A percentile compares a stretch with the other conserved stretches of the same genome.
Evolutionary conservation across 371 early-diverging fungal species (phyloP).

Genomic region (Lichtheimia ornata): DNA sequence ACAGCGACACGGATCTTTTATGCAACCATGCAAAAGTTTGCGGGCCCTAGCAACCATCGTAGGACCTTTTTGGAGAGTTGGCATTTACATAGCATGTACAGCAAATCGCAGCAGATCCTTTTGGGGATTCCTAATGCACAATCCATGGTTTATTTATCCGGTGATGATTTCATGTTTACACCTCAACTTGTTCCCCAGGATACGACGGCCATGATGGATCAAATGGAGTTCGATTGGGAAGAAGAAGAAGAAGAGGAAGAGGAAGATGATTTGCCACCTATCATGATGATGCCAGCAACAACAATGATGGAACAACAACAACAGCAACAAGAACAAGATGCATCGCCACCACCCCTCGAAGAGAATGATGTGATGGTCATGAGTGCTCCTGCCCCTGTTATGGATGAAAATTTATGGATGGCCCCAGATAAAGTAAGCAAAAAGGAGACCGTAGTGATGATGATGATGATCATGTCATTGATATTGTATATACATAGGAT

Average conservation of each 20-base stretch:
- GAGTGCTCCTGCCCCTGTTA: constrained; percentile 20
- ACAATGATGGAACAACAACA: not conserved
- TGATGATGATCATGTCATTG: not conserved
- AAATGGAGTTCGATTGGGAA: constrained; percentile 19
- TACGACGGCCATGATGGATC: not conserved
- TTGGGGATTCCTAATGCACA: constrained; percentile 37
- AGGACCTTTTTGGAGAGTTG: constrained; percentile 42
- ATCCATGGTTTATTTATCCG: constrained; percentile 41
- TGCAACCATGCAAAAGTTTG: constrained; percentile 48
- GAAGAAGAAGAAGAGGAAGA: constrained; percentile 13
- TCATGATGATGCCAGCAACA: not conserved
- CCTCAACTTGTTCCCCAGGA: constrained; percentile 35
- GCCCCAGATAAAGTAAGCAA: constrained; percentile 2
- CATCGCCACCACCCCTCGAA: not conserved
- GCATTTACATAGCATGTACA: constrained; percentile 50
- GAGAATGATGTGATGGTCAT: constrained; percentile 23
- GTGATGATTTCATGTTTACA: constrained; percentile 52
- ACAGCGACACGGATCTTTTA: constrained; percentile 44
- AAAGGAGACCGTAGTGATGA: not conserved
- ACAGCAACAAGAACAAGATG: not conserved
- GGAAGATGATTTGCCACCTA: constrained; percentile 1
- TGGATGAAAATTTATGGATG: constrained; percentile 22
- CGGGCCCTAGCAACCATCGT: constrained; percentile 24
- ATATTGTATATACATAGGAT: not conserved
- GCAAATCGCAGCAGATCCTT: constrained; percentile 50